A percentile compares a stretch with the other conserved stretches of the same genome.
These are phyloP conservation scores for Pouteria glomerata DNA, from an alignment of 148 eudicot genomes.

Conservation along the genomic window DNA sequence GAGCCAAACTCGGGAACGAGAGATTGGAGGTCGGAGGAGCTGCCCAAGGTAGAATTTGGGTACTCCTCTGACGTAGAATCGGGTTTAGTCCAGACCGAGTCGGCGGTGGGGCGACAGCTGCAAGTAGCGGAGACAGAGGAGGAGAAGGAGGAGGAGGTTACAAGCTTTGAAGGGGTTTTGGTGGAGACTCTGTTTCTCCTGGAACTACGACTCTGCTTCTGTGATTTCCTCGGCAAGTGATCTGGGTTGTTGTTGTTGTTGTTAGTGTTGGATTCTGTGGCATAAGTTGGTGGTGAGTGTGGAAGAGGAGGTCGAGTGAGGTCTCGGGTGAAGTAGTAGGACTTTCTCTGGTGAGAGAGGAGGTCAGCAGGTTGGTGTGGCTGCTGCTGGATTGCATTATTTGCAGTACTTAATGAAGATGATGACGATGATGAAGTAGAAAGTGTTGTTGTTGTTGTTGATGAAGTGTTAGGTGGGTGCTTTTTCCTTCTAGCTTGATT, in stretches of 20 bases:
- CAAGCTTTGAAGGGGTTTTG: neutral
- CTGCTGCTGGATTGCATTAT: neutral
- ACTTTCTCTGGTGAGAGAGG: slow-evolving; percentile 32
- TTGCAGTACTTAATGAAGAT: too few species aligned
- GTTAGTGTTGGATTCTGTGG: too few species aligned
- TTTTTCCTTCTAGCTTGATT: slow-evolving; percentile 13
- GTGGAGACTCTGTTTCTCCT: slow-evolving; percentile 11
- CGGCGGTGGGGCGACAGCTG: slow-evolving; percentile 20
- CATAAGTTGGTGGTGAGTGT: too few species aligned
- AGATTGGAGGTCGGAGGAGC: slow-evolving; percentile 15
- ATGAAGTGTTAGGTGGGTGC: neutral
- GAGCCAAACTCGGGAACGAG: slow-evolving; percentile 7
- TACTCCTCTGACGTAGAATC: slow-evolving; percentile 8
- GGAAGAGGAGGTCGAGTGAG: slow-evolving; percentile 13
- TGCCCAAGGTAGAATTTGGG: neutral
- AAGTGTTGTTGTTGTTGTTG: neutral
- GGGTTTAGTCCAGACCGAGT: slow-evolving; percentile 12
- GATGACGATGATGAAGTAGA: slow-evolving; percentile 17
- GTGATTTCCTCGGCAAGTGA: slow-evolving; percentile 37
- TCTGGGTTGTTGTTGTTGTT: neutral
- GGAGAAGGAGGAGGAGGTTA: slow-evolving; percentile 18
- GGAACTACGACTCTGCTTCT: slow-evolving; percentile 26
- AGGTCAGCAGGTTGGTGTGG: too few species aligned
- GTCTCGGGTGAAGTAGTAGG: slow-evolving; percentile 71
- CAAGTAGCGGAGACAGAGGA: slow-evolving; percentile 18